Base-by-base conservation (phyloP, 192 early-diverging fungal species). In the Coemansia sp. region DNA sequence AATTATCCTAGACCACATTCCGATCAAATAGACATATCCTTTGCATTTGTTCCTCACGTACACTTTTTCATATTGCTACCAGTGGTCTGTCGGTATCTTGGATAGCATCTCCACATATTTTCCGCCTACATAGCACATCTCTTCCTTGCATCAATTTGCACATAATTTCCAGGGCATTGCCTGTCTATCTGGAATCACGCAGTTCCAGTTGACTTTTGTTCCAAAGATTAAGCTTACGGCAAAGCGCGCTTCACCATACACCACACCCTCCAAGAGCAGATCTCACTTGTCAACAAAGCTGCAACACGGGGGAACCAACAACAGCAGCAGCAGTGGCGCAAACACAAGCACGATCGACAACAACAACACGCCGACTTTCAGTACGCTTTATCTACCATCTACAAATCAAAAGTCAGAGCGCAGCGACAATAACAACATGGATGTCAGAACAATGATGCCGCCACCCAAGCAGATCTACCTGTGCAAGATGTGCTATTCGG, bases 401-500 rank as follows among this genome's bases (percentile, higher is more conserved):
- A 45, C 5, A 45, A 17, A 5, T 13, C 7, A 45, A 45, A 45
- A 45, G 14, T 45, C 59, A 59, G 13, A 45, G 14, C 4, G 14
- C 42, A 45, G 15, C 42, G 42, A 45, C 42, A 45, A 45, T 13
- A 45, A 40, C 45, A n/a, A 40, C 34, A 70, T 70, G 68, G 55
- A 70, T 45, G 45, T 70, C 38, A 40, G 38, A 13, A 35, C 40
- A 49, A 56, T 60, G 29, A 81, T 81, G 79, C 79, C 74, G 13
- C 79, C 79, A 11, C 79, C 79, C 0, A 81, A 63, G 61, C 66
- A 76, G 67, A 42, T 69, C 20, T 81, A 81, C 65, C 74, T 81
- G 62, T 81, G 79, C 74, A 81, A 81, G 38, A 35, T 81, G 58
- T 81, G 79, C 79, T 81, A 73, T 34, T 38, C 73, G 19, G 62